phyloP scores from a whole-genome alignment of 148 eudicot genomes.

The Camellia sinensis region DNA sequence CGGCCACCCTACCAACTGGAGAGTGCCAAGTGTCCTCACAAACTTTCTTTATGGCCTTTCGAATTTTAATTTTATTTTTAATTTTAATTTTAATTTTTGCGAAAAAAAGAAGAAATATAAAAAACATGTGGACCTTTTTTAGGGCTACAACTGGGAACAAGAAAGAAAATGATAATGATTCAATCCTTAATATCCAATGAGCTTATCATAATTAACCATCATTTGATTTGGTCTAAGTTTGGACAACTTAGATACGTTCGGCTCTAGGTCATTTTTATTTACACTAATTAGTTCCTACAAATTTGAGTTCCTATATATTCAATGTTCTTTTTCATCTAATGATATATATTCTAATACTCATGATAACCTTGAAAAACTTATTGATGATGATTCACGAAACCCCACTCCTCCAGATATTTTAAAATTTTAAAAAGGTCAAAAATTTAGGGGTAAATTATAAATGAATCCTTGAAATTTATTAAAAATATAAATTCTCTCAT shows the following conservation, averaged over 20 bases:
- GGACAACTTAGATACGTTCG: not conserved
- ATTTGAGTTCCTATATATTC: not conserved
- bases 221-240: slow-evolving; percentile 6
- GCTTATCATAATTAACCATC: slow-evolving; percentile 15
- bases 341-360: not conserved
- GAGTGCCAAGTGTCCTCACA: slow-evolving; percentile 28
- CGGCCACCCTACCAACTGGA: slow-evolving; percentile 26
- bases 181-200: slow-evolving; percentile 12
- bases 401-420: not conserved
- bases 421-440: too few species aligned
- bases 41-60: too few species aligned
- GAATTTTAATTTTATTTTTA: too few species aligned
- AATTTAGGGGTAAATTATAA: too few species aligned
- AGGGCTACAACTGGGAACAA: not conserved
- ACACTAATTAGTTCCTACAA: not conserved
- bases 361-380: not conserved
- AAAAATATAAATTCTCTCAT: too few species aligned
- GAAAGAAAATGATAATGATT: not conserved
- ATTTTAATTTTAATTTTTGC: too few species aligned
- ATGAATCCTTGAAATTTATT: too few species aligned
- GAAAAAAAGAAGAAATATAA: not conserved
- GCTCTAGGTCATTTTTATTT: not conserved
- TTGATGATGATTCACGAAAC: not conserved
- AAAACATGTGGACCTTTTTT: not conserved
- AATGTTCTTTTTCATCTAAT: not conserved